A percentile compares a stretch with the other conserved stretches of the same genome.
Evolutionary conservation across 306 rosid genomes (phyloP).

Genomic region (Begonia masoniana): DNA sequence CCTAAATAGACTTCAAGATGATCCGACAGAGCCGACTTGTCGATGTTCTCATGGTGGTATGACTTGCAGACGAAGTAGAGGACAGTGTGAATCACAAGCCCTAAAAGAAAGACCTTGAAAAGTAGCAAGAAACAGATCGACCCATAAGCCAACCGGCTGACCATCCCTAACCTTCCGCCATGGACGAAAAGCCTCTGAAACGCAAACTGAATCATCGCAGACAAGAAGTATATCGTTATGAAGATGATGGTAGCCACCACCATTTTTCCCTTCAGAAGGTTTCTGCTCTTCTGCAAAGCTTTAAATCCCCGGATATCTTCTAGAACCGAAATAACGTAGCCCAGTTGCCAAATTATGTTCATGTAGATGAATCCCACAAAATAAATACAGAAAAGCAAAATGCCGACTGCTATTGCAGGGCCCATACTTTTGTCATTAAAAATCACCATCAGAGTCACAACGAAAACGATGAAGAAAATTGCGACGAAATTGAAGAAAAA

Average conservation of each 20-base stretch:
- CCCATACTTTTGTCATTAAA: too few relatives aligned
- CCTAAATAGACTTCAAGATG: conserved; percentile 21
- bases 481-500: conserved; percentile 7
- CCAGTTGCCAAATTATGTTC: conserved; percentile 13
- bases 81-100: conserved; percentile 11
- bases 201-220: background rate
- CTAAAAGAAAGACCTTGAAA: conserved; percentile 11
- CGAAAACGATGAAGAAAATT: background rate
- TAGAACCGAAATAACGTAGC: conserved; percentile 15
- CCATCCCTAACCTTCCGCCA: background rate
- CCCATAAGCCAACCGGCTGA: background rate
- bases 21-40: conserved; percentile 8
- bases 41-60: conserved; percentile 20
- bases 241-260: background rate
- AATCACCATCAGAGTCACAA: background rate
- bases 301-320: conserved; percentile 12
- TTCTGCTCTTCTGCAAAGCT: conserved; percentile 13
- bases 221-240: background rate
- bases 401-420: too few relatives aligned
- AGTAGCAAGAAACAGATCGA: conserved; percentile 9
- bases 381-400: background rate
- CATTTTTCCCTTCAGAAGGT: conserved; percentile 13
- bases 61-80: conserved; percentile 22
- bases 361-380: conserved; percentile 8
- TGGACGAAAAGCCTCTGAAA: conserved; percentile 9